Conservation (phyloP, 768 basidiomycete genomes). For the Suillus luteus region DNA sequence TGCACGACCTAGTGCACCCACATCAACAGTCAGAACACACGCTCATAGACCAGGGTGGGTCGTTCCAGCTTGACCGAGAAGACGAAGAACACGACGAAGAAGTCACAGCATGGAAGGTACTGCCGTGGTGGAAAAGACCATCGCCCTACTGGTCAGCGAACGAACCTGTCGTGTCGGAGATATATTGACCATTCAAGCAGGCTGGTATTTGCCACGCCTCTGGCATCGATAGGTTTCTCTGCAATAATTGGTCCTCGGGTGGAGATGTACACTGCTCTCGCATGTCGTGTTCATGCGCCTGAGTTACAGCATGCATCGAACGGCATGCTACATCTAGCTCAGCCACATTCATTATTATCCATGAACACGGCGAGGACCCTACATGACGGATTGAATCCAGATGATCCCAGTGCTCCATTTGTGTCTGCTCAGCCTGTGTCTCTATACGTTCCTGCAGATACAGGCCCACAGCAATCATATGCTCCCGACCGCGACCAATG, state of each 20-base stretch:
- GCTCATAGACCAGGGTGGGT: slow-evolving; percentile 24
- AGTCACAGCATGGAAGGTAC: slow-evolving; percentile 27
- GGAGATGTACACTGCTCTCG: slow-evolving; percentile 74
- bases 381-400: not conserved
- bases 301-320: slow-evolving; percentile 38
- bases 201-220: slow-evolving; percentile 55
- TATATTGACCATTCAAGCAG: slow-evolving; percentile 37
- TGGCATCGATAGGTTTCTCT: slow-evolving; percentile 55
- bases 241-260: slow-evolving; percentile 69
- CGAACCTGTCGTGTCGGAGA: not conserved
- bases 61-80: slow-evolving; percentile 24
- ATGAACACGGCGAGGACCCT: not conserved
- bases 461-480: not conserved
- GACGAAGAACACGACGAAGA: slow-evolving; percentile 33
- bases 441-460: not conserved
- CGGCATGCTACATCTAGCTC: not conserved
- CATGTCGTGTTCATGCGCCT: slow-evolving; percentile 67
- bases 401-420: not conserved
- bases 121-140: slow-evolving; percentile 77
- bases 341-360: not conserved
- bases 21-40: slow-evolving; percentile 39
- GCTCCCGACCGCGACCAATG: slow-evolving; percentile 38
- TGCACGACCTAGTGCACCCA: slow-evolving; percentile 48
- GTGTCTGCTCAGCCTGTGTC: not conserved
- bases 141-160: slow-evolving; percentile 68